Evolutionary conservation across 1,284 basidiomycete genomes (phyloP).

Genomic region (Crucibulum cyathiforme): DNA sequence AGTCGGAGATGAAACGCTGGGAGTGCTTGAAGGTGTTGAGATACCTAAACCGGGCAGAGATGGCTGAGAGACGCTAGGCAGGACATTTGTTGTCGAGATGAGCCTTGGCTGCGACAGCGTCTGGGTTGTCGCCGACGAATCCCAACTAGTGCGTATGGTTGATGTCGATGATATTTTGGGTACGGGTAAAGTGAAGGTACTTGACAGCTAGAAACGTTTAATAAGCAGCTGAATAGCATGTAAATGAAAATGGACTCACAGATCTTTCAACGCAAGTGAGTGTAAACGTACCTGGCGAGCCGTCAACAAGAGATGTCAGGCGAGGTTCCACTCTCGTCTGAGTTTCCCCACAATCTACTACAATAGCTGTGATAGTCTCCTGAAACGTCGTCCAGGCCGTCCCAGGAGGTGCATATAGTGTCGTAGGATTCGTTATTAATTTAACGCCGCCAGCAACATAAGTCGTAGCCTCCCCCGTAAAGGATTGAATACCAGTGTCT

Average conservation of each 20-base stretch:
- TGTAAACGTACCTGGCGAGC: not conserved
- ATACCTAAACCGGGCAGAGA: not conserved
- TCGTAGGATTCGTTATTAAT: slow-evolving; percentile 5
- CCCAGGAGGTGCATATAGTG: slow-evolving; percentile 22
- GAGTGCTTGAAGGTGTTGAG: not conserved
- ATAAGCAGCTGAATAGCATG: not conserved
- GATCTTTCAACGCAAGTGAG: not conserved
- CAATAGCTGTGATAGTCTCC: slow-evolving; percentile 20
- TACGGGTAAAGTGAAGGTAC: too few relatives aligned
- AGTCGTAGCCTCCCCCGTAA: not conserved
- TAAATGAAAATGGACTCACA: not conserved
- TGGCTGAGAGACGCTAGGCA: not conserved
- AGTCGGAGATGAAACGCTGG: not conserved
- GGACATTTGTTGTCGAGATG: too few relatives aligned
- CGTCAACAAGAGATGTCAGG: slow-evolving; percentile 9
- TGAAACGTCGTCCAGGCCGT: slow-evolving; percentile 19
- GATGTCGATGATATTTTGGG: too few relatives aligned
- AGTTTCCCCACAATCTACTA: slow-evolving; percentile 20
- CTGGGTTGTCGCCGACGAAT: too few relatives aligned
- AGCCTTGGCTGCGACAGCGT: too few relatives aligned
- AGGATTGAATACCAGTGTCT: not conserved
- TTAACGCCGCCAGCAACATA: not conserved
- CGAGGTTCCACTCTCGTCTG: slow-evolving; percentile 25
- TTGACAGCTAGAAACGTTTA: too few relatives aligned
- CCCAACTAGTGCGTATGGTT: too few relatives aligned